Evolutionary conservation across 371 early-diverging fungal species (phyloP), one percentile per base, ranked within the genome.

Genomic region (Mucor ambiguus): DNA sequence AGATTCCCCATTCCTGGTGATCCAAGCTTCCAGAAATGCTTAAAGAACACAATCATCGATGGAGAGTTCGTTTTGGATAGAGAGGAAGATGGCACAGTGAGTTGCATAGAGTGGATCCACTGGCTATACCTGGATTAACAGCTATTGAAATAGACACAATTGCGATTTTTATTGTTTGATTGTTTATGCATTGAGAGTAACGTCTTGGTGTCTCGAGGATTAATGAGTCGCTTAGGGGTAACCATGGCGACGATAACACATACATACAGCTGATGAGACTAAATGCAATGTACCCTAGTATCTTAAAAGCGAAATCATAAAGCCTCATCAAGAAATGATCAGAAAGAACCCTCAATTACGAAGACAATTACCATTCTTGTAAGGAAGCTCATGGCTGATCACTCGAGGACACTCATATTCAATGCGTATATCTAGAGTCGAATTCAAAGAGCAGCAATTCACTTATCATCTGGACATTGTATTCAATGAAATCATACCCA

Each of bases 11-110:
- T 78, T 24, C 87, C 90, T 10, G 65, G 72, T 33, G 82, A 81
- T 64, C 68, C 71, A 16, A 70, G 65, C 5, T 81, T 75, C 61
- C 64, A 74, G 49, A 73, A 72, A 41, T 83, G 86, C 64, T 93
- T 93, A 61, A 69, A 87, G 48, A 85, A 89, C 29, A 97, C 97
- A 2, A 82, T 98, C 49, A 82, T 98, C 26, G 97, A 97, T 66
- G 96, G 96, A 4, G 98, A 97, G 74, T 82, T 97, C n/a, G 93
- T 96, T 9, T 63, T 89, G 8, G 95, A 94, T 70, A 71, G 64
- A 16, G 87, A 90, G 60, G 70, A 73, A 0, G 87, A 93, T 69
- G 92, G 92, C 49, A 68, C 68, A 56, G 86, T 84, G 52, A 71
- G 80, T 69, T 33, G 20, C 33, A 37, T 7, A 24, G 12, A 37